Evolutionary conservation across 2,329 filamentous ascomycete genomes (phyloP).

Genomic region (Monilinia aucupariae): DNA sequence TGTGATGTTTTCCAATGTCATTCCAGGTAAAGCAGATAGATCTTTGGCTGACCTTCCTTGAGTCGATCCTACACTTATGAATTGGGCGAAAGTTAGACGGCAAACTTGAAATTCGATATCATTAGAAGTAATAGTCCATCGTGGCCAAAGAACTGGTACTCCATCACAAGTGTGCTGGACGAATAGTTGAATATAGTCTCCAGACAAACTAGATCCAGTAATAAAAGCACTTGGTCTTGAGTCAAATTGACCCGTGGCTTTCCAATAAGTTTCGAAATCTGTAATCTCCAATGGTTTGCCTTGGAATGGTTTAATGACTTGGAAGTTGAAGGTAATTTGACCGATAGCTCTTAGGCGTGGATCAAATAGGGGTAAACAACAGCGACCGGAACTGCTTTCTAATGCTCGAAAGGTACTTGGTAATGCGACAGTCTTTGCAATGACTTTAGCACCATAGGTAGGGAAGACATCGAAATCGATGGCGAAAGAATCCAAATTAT

Average conservation of each 20-base stretch:
- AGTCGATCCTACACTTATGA: slow-evolving; percentile 43
- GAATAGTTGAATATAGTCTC: slow-evolving; percentile 89
- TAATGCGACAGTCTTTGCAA: slow-evolving; percentile 89
- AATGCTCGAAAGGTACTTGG: slow-evolving; percentile 78
- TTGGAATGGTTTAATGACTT: slow-evolving; percentile 93
- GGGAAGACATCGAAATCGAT: slow-evolving; percentile 98
- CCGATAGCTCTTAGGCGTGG: slow-evolving; percentile 87
- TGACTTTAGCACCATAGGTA: slow-evolving; percentile 94
- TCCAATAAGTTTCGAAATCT: slow-evolving; percentile 99
- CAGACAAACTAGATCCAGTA: slow-evolving; percentile 89
- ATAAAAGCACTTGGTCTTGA: slow-evolving; percentile 81
- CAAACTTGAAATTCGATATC: slow-evolving; percentile 78
- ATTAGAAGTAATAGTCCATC: slow-evolving; percentile 71
- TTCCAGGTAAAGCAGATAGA: slow-evolving; percentile 41
- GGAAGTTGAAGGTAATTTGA: slow-evolving; percentile 87
- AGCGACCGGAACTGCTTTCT: slow-evolving; percentile 69
- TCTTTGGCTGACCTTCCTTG: slow-evolving; percentile 35
- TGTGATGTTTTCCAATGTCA: slow-evolving; percentile 51
- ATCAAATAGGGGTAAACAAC: slow-evolving; percentile 86
- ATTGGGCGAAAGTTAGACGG: slow-evolving; percentile 69
- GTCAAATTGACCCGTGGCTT: slow-evolving; percentile 89
- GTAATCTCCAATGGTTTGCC: slow-evolving; percentile 93
- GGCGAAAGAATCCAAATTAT: slow-evolving; percentile 85
- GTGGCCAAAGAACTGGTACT: slow-evolving; percentile 79
- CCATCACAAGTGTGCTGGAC: slow-evolving; percentile 88